Percentiles rank a stretch among this genome's conserved stretches.
Conservation (phyloP, 2,329 filamentous ascomycete genomes). For the Macrophomina pseudophaseolina region DNA sequence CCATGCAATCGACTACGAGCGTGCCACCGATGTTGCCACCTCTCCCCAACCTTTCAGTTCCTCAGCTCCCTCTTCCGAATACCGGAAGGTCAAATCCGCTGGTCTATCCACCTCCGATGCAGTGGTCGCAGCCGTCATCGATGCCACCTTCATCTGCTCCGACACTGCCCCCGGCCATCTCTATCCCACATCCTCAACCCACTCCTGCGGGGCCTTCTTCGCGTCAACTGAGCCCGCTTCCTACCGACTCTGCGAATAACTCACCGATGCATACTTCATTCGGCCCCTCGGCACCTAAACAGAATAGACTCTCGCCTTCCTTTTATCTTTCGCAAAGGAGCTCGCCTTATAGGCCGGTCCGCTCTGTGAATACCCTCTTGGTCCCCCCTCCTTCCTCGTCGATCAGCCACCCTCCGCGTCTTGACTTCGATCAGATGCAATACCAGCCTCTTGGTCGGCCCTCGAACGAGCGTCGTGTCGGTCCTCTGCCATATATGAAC, state of each 20-base stretch:
- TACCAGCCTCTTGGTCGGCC: conserved; percentile 56
- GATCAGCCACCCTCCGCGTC: conserved; percentile 62
- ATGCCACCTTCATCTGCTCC: conserved; percentile 40
- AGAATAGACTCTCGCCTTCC: conserved; percentile 81
- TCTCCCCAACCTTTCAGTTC: conserved; percentile 72
- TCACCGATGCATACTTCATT: conserved; percentile 76
- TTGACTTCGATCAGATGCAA: conserved; percentile 56
- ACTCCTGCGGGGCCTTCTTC: conserved; percentile 40
- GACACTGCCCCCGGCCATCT: conserved; percentile 32
- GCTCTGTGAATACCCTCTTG: conserved; percentile 86
- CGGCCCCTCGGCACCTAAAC: conserved; percentile 62
- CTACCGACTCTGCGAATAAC: conserved; percentile 56
- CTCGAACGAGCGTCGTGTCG: conserved; percentile 50
- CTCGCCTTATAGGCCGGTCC: conserved; percentile 91
- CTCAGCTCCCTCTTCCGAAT: conserved; percentile 48
- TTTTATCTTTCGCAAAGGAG: conserved; percentile 85
- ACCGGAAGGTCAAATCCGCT: conserved; percentile 74
- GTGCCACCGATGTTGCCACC: conserved; percentile 58
- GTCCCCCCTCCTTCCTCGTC: conserved; percentile 83
- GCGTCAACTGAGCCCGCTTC: conserved; percentile 59
- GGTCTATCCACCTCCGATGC: conserved; percentile 68
- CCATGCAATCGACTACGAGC: conserved; percentile 37
- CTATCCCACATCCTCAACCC: conserved; percentile 34
- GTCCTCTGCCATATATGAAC: conserved; percentile 52
- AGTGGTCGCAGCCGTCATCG: conserved; percentile 55